Percentiles rank a stretch among this genome's conserved stretches.
These are phyloP conservation scores for Trichophaea hybrida DNA, from an alignment of 2,329 filamentous ascomycete genomes.

Conservation along the genomic window DNA sequence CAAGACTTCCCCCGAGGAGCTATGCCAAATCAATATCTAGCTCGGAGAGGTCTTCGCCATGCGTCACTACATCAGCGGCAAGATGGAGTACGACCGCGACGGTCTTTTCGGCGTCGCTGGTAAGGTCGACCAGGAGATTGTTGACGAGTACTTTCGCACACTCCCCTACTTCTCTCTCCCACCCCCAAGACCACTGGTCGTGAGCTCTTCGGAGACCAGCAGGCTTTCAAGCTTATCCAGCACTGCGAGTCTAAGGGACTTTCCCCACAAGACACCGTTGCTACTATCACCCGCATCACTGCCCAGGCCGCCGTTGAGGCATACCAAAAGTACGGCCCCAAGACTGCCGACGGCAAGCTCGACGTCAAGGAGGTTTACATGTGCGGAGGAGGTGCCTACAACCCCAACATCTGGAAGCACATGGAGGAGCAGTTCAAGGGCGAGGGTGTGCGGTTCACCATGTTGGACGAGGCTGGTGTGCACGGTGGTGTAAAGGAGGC, in stretches of 20 bases:
- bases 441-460: slow-evolving; percentile 33
- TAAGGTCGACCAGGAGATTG: slow-evolving; percentile 38
- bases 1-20: slow-evolving; percentile 39
- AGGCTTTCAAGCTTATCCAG: slow-evolving; percentile 40
- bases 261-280: slow-evolving; percentile 40
- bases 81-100: slow-evolving; percentile 39
- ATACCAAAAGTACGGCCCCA: slow-evolving; percentile 37
- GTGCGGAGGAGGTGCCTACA: slow-evolving; percentile 45
- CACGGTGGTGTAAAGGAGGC: slow-evolving; percentile 46
- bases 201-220: slow-evolving; percentile 45
- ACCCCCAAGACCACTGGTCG: slow-evolving; percentile 45
- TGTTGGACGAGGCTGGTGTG: slow-evolving; percentile 45
- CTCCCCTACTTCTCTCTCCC: slow-evolving; percentile 39
- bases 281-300: slow-evolving; percentile 46
- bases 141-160: slow-evolving; percentile 37
- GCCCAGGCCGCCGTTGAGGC: slow-evolving; percentile 43
- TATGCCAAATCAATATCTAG: slow-evolving; percentile 44
- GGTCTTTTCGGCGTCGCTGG: slow-evolving; percentile 39
- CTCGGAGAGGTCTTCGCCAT: slow-evolving; percentile 45
- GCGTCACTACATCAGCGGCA: slow-evolving; percentile 40
- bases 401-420: slow-evolving; percentile 42
- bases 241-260: slow-evolving; percentile 36
- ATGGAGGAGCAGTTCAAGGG: slow-evolving; percentile 39
- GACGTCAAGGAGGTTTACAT: slow-evolving; percentile 42
- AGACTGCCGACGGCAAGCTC: slow-evolving; percentile 33